A percentile compares a stretch with the other conserved stretches of the same genome.
phyloP scores from a whole-genome alignment of 2,329 filamentous ascomycete species.

The Colletotrichum sublineola region DNA sequence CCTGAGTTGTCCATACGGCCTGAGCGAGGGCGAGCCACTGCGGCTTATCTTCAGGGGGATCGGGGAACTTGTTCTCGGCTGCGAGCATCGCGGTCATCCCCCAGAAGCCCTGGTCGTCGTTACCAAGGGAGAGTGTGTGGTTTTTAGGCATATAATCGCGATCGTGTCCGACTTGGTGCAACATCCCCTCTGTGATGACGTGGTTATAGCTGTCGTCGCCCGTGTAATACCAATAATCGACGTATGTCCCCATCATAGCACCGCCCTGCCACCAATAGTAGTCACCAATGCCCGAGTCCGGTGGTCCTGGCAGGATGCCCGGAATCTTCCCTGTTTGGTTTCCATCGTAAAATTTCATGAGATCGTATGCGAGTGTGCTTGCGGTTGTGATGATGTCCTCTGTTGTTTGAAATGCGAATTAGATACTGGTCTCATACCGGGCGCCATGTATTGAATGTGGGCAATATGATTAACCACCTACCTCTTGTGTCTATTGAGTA shows the following conservation, averaged over 20 bases:
- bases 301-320: slow-evolving; percentile 63
- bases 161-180: slow-evolving; percentile 66
- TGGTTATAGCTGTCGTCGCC: slow-evolving; percentile 71
- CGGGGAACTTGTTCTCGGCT: slow-evolving; percentile 69
- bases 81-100: slow-evolving; percentile 74
- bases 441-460: not conserved
- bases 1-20: slow-evolving; percentile 73
- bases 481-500: slow-evolving; percentile 38
- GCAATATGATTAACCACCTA: not conserved
- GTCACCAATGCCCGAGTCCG: slow-evolving; percentile 50
- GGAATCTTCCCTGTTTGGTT: slow-evolving; percentile 59
- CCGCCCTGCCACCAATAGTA: slow-evolving; percentile 79
- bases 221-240: slow-evolving; percentile 75
- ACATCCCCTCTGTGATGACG: slow-evolving; percentile 63
- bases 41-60: slow-evolving; percentile 63
- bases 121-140: slow-evolving; percentile 66
- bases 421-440: not conserved
- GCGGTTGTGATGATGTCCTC: slow-evolving; percentile 57
- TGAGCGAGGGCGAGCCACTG: slow-evolving; percentile 71
- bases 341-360: slow-evolving; percentile 62
- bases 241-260: slow-evolving; percentile 71
- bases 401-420: slow-evolving; percentile 35
- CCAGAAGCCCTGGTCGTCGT: slow-evolving; percentile 78
- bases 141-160: slow-evolving; percentile 69
- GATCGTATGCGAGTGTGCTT: slow-evolving; percentile 57